Conservation (phyloP, 2,329 filamentous ascomycete species). For the Intubia oerlemansii region DNA sequence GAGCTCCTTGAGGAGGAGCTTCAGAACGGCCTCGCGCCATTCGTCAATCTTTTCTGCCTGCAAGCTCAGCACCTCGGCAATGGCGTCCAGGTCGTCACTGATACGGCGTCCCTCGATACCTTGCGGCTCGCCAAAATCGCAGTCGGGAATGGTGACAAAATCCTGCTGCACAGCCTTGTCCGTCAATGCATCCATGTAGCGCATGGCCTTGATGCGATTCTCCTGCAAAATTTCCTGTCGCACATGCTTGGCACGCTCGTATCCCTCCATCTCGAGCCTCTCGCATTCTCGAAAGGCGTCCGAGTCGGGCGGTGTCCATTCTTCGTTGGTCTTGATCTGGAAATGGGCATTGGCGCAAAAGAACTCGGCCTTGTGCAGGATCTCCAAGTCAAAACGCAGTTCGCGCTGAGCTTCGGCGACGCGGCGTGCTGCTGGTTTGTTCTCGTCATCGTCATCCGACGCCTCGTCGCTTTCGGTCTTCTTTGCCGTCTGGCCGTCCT, state of each 20-base stretch:
- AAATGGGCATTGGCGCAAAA: slow-evolving; percentile 69
- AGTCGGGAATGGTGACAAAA: slow-evolving; percentile 42
- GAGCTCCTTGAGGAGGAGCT: slow-evolving; percentile 50
- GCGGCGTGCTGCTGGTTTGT: slow-evolving; percentile 15
- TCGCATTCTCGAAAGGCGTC: slow-evolving; percentile 46
- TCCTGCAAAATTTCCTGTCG: slow-evolving; percentile 59
- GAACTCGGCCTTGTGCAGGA: slow-evolving; percentile 66
- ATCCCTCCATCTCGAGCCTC: slow-evolving; percentile 46
- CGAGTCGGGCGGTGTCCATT: slow-evolving; percentile 42
- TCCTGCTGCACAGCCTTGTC: slow-evolving; percentile 27
- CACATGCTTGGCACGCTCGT: slow-evolving; percentile 57
- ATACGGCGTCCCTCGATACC: slow-evolving; percentile 55
- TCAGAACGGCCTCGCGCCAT: slow-evolving; percentile 54
- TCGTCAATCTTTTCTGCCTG: slow-evolving; percentile 51
- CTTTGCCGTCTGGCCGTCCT: slow-evolving; percentile 15
- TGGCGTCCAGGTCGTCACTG: slow-evolving; percentile 40
- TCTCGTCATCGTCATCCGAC: slow-evolving; percentile 15
- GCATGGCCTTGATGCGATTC: slow-evolving; percentile 32
- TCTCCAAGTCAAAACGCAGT: slow-evolving; percentile 51
- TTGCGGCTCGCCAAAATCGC: slow-evolving; percentile 26
- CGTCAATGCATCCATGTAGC: slow-evolving; percentile 40
- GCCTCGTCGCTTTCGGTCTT: slow-evolving; percentile 13
- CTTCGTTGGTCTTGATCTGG: slow-evolving; percentile 55
- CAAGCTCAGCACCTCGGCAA: slow-evolving; percentile 45
- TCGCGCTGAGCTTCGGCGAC: slow-evolving; percentile 39